A percentile compares a stretch with the other conserved stretches of the same genome.
These are phyloP conservation scores for Onygenales sp. DNA, from an alignment of 2,329 filamentous ascomycete species.

Conservation along the genomic window DNA sequence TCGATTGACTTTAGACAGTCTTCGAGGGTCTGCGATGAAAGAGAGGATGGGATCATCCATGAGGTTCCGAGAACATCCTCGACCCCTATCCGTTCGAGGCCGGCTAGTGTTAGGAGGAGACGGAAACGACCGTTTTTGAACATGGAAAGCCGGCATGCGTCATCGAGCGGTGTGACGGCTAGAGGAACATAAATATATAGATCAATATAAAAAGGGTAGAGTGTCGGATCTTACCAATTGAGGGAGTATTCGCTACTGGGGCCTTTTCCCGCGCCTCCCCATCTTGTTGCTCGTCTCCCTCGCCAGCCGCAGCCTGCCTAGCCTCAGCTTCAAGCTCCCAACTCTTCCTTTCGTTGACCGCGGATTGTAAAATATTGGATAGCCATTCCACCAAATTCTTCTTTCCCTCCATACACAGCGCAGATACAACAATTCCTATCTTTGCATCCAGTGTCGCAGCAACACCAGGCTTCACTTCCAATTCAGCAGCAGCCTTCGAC, in stretches of 20 bases:
- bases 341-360: constrained; percentile 61
- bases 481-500: constrained; percentile 63
- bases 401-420: constrained; percentile 70
- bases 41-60: constrained; percentile 64
- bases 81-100: constrained; percentile 54
- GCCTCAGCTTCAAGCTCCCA: constrained; percentile 68
- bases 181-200: constrained; percentile 16
- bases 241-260: constrained; percentile 11
- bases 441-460: constrained; percentile 56
- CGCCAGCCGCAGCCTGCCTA: constrained; percentile 33
- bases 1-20: constrained; percentile 64
- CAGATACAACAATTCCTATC: constrained; percentile 69
- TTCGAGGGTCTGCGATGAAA: constrained; percentile 57
- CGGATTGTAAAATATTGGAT: constrained; percentile 58
- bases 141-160: constrained; percentile 60
- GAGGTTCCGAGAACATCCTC: constrained; percentile 66
- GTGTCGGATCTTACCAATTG: constrained; percentile 37
- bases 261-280: too few relatives aligned
- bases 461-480: constrained; percentile 68
- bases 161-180: constrained; percentile 56
- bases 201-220: not conserved
- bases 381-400: constrained; percentile 72
- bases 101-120: constrained; percentile 68
- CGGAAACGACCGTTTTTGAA: constrained; percentile 86
- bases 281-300: constrained; percentile 14